Conservation (phyloP, 148 eudicot genomes). For the Mesembryanthemum crystallinum region DNA sequence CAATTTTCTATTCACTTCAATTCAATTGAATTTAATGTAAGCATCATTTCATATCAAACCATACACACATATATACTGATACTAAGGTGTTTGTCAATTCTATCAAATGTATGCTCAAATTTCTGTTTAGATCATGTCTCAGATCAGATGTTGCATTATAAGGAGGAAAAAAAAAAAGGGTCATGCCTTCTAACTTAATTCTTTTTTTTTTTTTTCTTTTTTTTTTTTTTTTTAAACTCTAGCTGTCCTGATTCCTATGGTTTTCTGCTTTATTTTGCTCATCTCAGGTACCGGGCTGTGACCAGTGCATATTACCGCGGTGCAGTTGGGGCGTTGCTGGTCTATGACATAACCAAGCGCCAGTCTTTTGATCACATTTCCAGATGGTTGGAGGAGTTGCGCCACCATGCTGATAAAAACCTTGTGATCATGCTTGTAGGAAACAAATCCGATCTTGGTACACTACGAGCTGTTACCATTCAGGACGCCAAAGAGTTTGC, state of each 20-base stretch:
- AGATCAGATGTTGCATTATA: no score
- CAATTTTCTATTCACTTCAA: neutral
- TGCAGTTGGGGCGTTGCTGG: slow-evolving; percentile 59
- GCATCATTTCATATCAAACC: no score
- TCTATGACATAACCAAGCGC: slow-evolving; percentile 54
- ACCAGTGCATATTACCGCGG: slow-evolving; percentile 66
- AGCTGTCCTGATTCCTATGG: neutral
- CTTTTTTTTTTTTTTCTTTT: no score
- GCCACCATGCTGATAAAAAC: slow-evolving; percentile 56
- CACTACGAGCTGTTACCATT: slow-evolving; percentile 44
- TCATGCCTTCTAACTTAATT: no score
- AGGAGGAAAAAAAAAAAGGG: no score
- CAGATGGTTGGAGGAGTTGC: slow-evolving; percentile 55
- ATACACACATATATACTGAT: no score
- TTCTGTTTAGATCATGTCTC: no score
- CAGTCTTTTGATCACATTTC: slow-evolving; percentile 49
- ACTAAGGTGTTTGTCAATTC: no score
- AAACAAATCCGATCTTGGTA: slow-evolving; percentile 50
- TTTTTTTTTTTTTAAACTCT: no score
- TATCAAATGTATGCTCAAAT: no score
- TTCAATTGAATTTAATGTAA: no score
- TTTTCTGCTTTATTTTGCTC: neutral
- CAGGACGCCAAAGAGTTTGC: slow-evolving; percentile 64
- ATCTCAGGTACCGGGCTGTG: slow-evolving; percentile 50
- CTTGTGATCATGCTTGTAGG: slow-evolving; percentile 56